These are phyloP conservation scores for Rachicladosporium sp. DNA, from an alignment of 2,329 filamentous ascomycete species.

Conservation along the genomic window DNA sequence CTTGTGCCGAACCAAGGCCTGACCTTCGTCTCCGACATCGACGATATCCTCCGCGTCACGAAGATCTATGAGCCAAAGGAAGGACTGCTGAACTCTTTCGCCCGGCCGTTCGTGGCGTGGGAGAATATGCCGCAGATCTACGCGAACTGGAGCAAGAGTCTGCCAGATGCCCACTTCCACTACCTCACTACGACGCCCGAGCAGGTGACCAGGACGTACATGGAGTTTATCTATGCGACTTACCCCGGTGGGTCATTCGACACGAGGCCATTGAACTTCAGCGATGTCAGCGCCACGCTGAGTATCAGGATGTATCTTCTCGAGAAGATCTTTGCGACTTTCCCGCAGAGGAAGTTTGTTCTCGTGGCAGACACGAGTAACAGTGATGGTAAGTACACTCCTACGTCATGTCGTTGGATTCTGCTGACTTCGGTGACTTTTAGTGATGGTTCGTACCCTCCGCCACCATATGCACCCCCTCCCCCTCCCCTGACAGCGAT, in stretches of 20 bases:
- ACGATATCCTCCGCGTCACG: slow-evolving; percentile 68
- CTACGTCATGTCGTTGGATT: slow-evolving; percentile 22
- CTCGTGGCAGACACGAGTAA: slow-evolving; percentile 67
- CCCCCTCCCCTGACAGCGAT: no score
- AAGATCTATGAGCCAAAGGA: slow-evolving; percentile 68
- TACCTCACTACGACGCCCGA: slow-evolving; percentile 73
- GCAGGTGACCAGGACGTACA: slow-evolving; percentile 65
- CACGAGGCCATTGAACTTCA: slow-evolving; percentile 67
- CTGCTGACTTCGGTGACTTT: no score
- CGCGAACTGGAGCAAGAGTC: slow-evolving; percentile 56
- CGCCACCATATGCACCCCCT: no score
- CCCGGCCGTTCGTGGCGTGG: slow-evolving; percentile 57
- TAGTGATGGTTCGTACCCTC: no score
- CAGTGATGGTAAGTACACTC: slow-evolving; percentile 52
- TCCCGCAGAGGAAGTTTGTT: slow-evolving; percentile 62
- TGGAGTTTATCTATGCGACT: slow-evolving; percentile 65
- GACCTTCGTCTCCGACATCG: slow-evolving; percentile 65
- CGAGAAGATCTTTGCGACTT: slow-evolving; percentile 61
- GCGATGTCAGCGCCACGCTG: slow-evolving; percentile 59
- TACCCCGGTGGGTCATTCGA: slow-evolving; percentile 70
- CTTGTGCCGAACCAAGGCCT: slow-evolving; percentile 58
- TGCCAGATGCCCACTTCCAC: slow-evolving; percentile 63
- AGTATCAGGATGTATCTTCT: slow-evolving; percentile 59
- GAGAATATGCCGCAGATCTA: slow-evolving; percentile 72
- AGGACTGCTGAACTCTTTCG: slow-evolving; percentile 66